Conservation (phyloP, 2,329 filamentous ascomycete genomes). For the Calonectria hawksworthii region DNA sequence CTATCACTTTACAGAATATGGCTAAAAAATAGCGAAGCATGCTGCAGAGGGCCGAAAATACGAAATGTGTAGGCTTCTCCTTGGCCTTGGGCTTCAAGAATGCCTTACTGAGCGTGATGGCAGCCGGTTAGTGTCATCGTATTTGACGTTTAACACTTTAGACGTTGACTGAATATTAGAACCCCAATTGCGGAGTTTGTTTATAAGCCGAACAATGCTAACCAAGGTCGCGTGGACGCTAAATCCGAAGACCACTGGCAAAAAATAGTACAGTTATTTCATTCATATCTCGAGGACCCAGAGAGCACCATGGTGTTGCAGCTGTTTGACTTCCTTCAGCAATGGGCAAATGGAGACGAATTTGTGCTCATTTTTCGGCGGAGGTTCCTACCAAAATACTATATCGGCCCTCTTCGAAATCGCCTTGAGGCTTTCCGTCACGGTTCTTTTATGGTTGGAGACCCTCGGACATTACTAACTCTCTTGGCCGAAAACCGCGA, state of each 20-base stretch:
- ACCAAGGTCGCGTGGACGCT: rapidly evolving
- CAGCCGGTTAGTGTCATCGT: not conserved
- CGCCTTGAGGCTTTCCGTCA: conserved; percentile 44
- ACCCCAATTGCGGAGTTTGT: conserved; percentile 14
- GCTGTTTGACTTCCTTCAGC: conserved; percentile 30
- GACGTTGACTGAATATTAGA: conserved; percentile 25
- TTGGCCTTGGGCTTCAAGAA: conserved; percentile 32
- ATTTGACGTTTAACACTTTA: not conserved
- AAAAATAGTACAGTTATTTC: conserved; percentile 34
- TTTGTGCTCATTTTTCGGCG: conserved; percentile 19
- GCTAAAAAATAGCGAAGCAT: conserved; percentile 22
- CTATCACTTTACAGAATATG: not conserved
- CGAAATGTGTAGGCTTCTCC: conserved; percentile 33
- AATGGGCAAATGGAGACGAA: conserved; percentile 22
- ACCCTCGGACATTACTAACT: rapidly evolving
- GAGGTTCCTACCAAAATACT: conserved; percentile 37
- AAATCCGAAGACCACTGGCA: not conserved
- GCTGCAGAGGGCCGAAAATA: conserved; percentile 16
- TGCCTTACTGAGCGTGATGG: conserved; percentile 3
- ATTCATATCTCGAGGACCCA: conserved; percentile 35
- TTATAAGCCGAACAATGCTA: not conserved
- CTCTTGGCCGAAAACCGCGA: conserved; percentile 26
- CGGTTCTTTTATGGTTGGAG: conserved; percentile 30
- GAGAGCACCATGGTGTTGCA: conserved; percentile 28
- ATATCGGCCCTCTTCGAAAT: conserved; percentile 8